Evolutionary conservation across 2,329 filamentous ascomycete species (phyloP).

Genomic region (Grosmannia huntii): DNA sequence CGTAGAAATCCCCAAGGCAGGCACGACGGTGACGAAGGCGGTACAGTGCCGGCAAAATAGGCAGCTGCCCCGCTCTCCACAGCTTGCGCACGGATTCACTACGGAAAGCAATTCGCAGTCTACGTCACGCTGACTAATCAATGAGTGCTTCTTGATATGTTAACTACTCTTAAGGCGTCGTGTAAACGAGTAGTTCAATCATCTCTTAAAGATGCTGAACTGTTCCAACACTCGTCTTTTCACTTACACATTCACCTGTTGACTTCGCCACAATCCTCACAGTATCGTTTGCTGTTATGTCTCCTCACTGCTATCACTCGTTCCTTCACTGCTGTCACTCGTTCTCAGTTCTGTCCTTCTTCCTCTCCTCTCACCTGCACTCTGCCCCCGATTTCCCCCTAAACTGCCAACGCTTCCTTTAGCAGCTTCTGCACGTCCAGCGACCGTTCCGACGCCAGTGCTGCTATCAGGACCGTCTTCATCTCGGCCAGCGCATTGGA

Average conservation of each 20-base stretch:
- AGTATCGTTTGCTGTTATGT: too few species aligned
- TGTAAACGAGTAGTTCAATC: too few species aligned
- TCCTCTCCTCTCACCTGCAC: background rate
- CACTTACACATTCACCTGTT: too few species aligned
- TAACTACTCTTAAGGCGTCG: too few species aligned
- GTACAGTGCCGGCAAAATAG: background rate
- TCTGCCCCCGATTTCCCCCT: background rate
- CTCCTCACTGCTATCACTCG: too few species aligned
- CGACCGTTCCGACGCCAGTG: conserved; percentile 18
- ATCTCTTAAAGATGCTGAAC: too few species aligned
- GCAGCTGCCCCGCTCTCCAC: background rate
- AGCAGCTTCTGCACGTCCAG: conserved; percentile 20
- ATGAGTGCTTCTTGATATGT: background rate
- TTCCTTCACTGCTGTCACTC: too few species aligned
- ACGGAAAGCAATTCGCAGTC: background rate
- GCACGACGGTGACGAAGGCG: conserved; percentile 6
- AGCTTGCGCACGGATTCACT: background rate
- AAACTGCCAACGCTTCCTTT: conserved; percentile 11
- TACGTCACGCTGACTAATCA: background rate
- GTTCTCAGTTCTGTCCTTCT: background rate
- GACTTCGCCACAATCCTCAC: too few species aligned
- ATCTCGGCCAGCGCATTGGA: conserved; percentile 27
- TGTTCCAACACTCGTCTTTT: too few species aligned
- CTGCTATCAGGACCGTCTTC: conserved; percentile 29
- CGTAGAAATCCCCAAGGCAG: conserved; percentile 1